Evolutionary conservation across 148 eudicot genomes (phyloP).

Genomic region (Persicaria tinctoria): DNA sequence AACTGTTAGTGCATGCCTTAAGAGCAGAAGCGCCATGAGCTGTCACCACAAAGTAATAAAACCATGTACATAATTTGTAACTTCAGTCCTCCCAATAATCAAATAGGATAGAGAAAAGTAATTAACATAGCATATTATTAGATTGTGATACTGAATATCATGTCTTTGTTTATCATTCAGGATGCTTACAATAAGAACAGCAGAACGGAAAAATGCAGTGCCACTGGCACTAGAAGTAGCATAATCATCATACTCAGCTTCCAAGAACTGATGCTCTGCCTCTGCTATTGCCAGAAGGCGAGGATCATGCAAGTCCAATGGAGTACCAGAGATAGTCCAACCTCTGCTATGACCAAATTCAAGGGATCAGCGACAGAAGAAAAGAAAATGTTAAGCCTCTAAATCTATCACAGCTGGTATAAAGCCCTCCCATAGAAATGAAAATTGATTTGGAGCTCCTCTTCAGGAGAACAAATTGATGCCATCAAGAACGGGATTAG

Average conservation of each 20-base stretch:
- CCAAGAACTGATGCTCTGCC: constrained; percentile 56
- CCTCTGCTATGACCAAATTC: constrained; percentile 21
- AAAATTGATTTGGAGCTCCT: background rate
- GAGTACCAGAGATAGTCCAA: constrained; percentile 63
- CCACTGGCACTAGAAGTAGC: constrained; percentile 70
- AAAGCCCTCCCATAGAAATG: background rate
- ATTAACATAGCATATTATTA: background rate
- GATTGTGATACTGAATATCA: background rate
- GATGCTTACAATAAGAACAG: constrained; percentile 70
- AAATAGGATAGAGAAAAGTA: background rate
- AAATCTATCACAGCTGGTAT: background rate
- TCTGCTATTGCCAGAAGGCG: constrained; percentile 78
- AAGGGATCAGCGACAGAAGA: background rate
- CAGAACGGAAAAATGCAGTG: constrained; percentile 78
- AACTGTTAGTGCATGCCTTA: constrained; percentile 71
- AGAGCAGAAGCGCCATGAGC: constrained; percentile 72
- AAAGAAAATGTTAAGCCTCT: background rate
- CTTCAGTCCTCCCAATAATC: background rate
- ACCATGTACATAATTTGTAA: background rate
- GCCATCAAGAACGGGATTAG: no score
- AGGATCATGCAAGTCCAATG: constrained; percentile 65
- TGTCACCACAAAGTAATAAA: constrained; percentile 19
- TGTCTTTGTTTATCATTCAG: background rate
- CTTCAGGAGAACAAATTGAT: background rate
- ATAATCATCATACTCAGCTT: constrained; percentile 78